phyloP scores from a whole-genome alignment of 2,329 filamentous ascomycete genomes.

The Parastagonospora nodorum region DNA sequence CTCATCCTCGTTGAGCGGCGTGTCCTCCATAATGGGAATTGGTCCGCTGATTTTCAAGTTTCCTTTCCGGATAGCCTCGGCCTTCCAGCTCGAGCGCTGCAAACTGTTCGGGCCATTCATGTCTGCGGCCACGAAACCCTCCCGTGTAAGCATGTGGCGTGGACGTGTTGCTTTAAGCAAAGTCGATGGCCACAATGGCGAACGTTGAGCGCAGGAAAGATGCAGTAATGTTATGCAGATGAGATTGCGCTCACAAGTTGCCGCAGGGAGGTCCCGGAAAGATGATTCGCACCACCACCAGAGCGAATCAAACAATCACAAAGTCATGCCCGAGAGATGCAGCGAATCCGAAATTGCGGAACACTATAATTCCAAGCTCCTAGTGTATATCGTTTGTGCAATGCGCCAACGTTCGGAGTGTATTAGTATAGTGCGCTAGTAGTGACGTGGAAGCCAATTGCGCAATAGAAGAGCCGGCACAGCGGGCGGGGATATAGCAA shows the following conservation, averaged over 20 bases:
- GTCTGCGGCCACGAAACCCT: constrained; percentile 35
- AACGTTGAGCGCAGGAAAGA: constrained; percentile 7
- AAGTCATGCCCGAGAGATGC: constrained; percentile 6
- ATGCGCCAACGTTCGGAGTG: neutral
- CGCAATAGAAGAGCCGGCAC: constrained; percentile 7
- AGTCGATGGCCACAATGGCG: constrained; percentile 10
- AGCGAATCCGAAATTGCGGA: neutral
- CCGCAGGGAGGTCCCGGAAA: constrained; percentile 28
- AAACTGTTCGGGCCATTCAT: constrained; percentile 36
- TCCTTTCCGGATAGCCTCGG: constrained; percentile 46
- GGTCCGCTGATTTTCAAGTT: constrained; percentile 47
- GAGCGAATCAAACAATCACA: constrained; percentile 17
- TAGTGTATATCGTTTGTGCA: constrained; percentile 1
- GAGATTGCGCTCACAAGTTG: constrained; percentile 28
- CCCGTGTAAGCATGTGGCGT: constrained; percentile 40
- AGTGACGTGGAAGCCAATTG: constrained; percentile 1
- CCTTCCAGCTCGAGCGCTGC: constrained; percentile 47
- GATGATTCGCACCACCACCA: constrained; percentile 23
- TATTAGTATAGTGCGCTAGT: constrained; percentile 5
- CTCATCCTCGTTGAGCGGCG: constrained; percentile 42
- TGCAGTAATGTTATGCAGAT: constrained; percentile 23
- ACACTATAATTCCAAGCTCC: neutral
- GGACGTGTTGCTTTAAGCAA: constrained; percentile 6
- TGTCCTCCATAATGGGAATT: constrained; percentile 45
- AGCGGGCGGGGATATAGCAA: constrained; percentile 15